Percentiles rank a stretch among this genome's conserved stretches.
Evolutionary conservation across 768 basidiomycete genomes (phyloP).

Genomic region (Crassisporium funariophilum): DNA sequence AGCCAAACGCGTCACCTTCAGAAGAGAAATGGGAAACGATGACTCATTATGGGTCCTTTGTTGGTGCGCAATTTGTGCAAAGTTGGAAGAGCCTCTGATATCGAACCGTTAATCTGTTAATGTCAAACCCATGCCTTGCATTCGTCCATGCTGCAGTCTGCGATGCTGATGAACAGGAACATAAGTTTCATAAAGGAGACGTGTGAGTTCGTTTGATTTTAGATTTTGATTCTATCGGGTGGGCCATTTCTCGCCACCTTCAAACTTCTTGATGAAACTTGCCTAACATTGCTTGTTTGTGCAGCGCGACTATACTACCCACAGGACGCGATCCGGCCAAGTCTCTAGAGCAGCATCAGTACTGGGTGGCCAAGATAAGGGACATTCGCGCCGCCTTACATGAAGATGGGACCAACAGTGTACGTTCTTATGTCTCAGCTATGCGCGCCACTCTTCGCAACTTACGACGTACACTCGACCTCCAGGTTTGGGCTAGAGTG

Average conservation of each 20-base stretch:
- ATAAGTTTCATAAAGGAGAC: slow-evolving; percentile 33
- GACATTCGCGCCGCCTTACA: slow-evolving; percentile 42
- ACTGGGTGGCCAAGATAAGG: slow-evolving; percentile 54
- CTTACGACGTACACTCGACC: background rate
- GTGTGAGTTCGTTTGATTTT: slow-evolving; percentile 29
- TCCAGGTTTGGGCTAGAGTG: slow-evolving; percentile 54
- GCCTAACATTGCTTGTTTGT: too few relatives aligned
- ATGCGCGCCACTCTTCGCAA: background rate
- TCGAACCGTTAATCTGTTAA: background rate
- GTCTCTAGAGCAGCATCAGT: slow-evolving; percentile 34
- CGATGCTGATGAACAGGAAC: slow-evolving; percentile 33
- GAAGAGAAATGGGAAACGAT: slow-evolving; percentile 2
- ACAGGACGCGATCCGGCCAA: slow-evolving; percentile 25
- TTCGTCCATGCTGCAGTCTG: too few relatives aligned
- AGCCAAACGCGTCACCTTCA: too few relatives aligned
- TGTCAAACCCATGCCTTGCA: too few relatives aligned
- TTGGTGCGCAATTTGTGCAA: slow-evolving; percentile 12
- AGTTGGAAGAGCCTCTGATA: background rate
- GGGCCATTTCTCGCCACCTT: too few relatives aligned
- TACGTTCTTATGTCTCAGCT: slow-evolving; percentile 18
- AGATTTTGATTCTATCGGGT: background rate
- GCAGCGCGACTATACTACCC: slow-evolving; percentile 48
- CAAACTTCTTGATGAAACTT: too few relatives aligned
- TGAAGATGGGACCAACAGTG: slow-evolving; percentile 28
- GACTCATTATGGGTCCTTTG: slow-evolving; percentile 22